A percentile compares a stretch with the other conserved stretches of the same genome.
These are phyloP conservation scores for Lactarius quietus DNA, from an alignment of 768 basidiomycete species.

Conservation along the genomic window DNA sequence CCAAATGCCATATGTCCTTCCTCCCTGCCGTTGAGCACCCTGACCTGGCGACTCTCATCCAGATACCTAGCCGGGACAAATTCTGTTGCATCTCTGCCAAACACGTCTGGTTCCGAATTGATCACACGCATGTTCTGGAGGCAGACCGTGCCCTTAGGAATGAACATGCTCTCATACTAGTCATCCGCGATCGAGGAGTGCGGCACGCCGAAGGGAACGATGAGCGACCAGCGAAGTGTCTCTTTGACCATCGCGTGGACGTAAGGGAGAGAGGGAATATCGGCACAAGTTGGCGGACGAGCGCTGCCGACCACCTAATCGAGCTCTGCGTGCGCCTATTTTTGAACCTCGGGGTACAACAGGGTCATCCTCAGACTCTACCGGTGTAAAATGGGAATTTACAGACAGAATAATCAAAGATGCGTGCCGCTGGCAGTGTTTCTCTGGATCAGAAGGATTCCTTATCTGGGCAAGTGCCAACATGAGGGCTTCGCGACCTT, in stretches of 20 bases:
- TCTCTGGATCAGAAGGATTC: constrained; percentile 27
- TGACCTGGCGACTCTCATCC: background rate
- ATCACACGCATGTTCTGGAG: too few species aligned
- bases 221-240: too few species aligned
- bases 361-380: background rate
- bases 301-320: constrained; percentile 35
- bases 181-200: constrained; percentile 8
- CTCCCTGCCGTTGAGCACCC: constrained; percentile 27
- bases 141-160: too few species aligned
- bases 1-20: constrained; percentile 26
- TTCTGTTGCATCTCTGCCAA: background rate
- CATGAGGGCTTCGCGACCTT: constrained; percentile 35
- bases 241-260: too few species aligned
- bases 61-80: background rate
- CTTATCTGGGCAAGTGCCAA: constrained; percentile 30
- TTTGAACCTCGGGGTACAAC: constrained; percentile 36
- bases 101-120: background rate
- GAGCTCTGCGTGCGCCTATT: constrained; percentile 40
- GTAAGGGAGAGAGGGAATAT: too few species aligned
- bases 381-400: background rate
- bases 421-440: constrained; percentile 28
- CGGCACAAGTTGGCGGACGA: constrained; percentile 20
- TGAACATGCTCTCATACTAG: constrained; percentile 7
- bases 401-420: background rate
- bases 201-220: constrained; percentile 30